Evolutionary conservation across 2,329 filamentous ascomycete genomes (phyloP), one percentile per base, ranked within the genome.

Genomic region (Aquanectria penicillioides): DNA sequence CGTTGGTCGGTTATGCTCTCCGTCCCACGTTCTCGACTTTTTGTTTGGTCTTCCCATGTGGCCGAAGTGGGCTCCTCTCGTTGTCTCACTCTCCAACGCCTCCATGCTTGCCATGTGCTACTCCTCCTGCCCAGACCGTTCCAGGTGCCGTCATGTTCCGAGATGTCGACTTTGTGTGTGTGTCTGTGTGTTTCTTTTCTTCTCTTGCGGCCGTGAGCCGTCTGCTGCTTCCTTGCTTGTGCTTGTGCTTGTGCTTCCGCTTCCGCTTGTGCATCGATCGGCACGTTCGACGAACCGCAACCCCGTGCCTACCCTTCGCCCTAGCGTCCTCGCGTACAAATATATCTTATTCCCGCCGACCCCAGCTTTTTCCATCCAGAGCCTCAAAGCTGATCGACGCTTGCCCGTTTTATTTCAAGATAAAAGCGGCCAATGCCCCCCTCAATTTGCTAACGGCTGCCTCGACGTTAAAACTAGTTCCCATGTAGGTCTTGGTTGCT

Each of bases 231-330:
- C 4, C 9, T 48, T 5, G 20, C 13, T 12, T 28, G 5, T 47
- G 17, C 51, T 26, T 56, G 23, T 41, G 20, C 41, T 34, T 43
- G 26, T 41, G 43, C 38, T 12, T 29, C 22, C 11, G 13, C 23
- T 12, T 28, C 22, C 25, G 26, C 31, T 34, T 36, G 20, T n/a
- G n/a, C n/a, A n/a, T n/a, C n/a, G n/a, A 17, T 53, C 29, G 52
- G 28, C 51, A 29, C 36, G 22, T 15, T 23, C 40, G 40, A 58
- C 46, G 47, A 55, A 54, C 57, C 20, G 31, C 50, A 50, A 59
- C 49, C 55, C 58, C 53, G 49, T 54, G 57, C 54, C n/a, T n/a
- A n/a, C n/a, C 36, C 46, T 49, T 52, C 55, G 22, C 40, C 25
- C 15, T 36, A 44, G 33, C 36, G 34, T 37, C n/a, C 46, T 22